Evolutionary conservation across 2,329 filamentous ascomycete genomes (phyloP).

Genomic region (Cladosporium sp.): DNA sequence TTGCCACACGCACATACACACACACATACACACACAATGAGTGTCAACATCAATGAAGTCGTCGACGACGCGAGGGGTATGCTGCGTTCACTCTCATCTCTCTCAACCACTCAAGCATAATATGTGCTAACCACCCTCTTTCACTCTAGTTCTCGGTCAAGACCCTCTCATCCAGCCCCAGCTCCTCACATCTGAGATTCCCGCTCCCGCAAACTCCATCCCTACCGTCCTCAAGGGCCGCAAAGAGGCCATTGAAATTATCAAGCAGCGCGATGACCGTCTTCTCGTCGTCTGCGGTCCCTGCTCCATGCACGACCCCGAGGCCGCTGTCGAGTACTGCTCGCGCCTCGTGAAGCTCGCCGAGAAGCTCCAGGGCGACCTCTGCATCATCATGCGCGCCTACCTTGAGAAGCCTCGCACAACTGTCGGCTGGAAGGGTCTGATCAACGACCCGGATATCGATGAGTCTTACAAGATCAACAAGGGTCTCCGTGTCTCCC

Average conservation of each 20-base stretch:
- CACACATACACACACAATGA: constrained; percentile 4
- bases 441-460: constrained; percentile 98
- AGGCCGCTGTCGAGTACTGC: constrained; percentile 90
- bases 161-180: constrained; percentile 79
- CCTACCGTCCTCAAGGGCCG: constrained; percentile 61
- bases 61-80: constrained; percentile 19
- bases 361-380: constrained; percentile 83
- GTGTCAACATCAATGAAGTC: constrained; percentile 4
- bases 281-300: constrained; percentile 84
- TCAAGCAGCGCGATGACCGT: constrained; percentile 51
- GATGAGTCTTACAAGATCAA: constrained; percentile 99
- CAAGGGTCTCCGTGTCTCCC: constrained; percentile 83
- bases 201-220: constrained; percentile 52
- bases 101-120: not conserved
- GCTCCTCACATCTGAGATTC: constrained; percentile 91
- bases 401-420: constrained; percentile 99
- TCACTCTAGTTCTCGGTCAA: constrained; percentile 63
- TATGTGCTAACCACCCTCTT: not conserved
- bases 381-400: constrained; percentile 94
- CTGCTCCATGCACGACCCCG: constrained; percentile 95
- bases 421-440: constrained; percentile 96
- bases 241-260: constrained; percentile 60
- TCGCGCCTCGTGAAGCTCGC: constrained; percentile 76
- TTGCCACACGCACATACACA: not conserved
- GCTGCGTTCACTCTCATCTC: not conserved